A percentile compares a stretch with the other conserved stretches of the same genome.
These are phyloP conservation scores for Westerdykella aurantiaca DNA, from an alignment of 2,329 filamentous ascomycete species.

Conservation along the genomic window DNA sequence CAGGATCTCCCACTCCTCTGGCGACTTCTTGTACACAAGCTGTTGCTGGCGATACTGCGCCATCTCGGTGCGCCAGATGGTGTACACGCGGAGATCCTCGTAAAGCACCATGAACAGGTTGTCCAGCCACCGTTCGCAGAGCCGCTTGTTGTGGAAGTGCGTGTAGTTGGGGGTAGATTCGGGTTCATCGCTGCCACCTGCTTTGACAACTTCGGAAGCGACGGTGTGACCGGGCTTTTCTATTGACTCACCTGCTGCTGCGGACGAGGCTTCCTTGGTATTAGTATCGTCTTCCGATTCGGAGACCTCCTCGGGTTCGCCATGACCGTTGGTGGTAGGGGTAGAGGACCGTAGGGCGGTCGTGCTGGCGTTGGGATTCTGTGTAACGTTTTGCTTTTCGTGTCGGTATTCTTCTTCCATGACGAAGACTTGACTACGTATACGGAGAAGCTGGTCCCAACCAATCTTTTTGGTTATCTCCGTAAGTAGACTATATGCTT, in stretches of 20 bases:
- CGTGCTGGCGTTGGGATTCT: slow-evolving; percentile 61
- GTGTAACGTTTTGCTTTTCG: slow-evolving; percentile 60
- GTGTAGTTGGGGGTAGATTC: slow-evolving; percentile 59
- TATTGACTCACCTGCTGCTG: slow-evolving; percentile 43
- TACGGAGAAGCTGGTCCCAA: slow-evolving; percentile 93
- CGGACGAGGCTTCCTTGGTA: slow-evolving; percentile 7
- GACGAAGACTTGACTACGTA: slow-evolving; percentile 93
- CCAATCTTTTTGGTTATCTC: slow-evolving; percentile 96
- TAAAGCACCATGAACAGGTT: slow-evolving; percentile 99
- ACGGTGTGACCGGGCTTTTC: slow-evolving; percentile 78
- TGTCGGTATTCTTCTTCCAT: slow-evolving; percentile 98
- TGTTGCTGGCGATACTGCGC: slow-evolving; percentile 90
- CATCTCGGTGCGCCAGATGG: slow-evolving; percentile 98
- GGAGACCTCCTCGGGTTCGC: slow-evolving; percentile 32
- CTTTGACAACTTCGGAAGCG: slow-evolving; percentile 70
- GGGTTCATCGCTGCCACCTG: slow-evolving; percentile 62
- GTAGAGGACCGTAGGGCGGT: slow-evolving; percentile 66
- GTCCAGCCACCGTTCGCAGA: slow-evolving; percentile 96
- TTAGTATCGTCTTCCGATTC: slow-evolving; percentile 4
- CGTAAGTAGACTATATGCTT: slow-evolving; percentile 88
- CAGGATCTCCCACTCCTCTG: slow-evolving; percentile 97
- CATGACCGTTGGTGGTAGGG: slow-evolving; percentile 42
- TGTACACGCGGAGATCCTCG: slow-evolving; percentile 95
- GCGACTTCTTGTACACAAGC: slow-evolving; percentile 92
- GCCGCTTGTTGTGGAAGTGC: slow-evolving; percentile 91